phyloP scores from a whole-genome alignment of 257 asterid genomes.

The Anisodus acutangulus region DNA sequence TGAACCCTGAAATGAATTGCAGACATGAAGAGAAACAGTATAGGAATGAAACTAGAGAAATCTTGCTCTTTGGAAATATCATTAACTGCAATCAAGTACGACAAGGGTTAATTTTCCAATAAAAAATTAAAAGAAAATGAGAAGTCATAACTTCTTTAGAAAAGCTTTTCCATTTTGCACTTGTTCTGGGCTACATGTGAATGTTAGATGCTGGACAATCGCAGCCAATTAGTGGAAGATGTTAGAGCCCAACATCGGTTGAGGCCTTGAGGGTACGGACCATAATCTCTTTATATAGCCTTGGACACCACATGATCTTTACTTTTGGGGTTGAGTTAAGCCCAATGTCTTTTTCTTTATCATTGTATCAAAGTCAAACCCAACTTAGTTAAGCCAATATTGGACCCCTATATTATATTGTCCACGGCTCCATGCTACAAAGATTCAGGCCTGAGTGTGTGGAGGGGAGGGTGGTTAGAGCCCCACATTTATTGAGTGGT shows the following conservation, averaged over 20 bases:
- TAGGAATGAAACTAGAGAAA: not conserved
- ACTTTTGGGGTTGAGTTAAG: not conserved
- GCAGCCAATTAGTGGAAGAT: not conserved
- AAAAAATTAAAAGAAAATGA: not conserved
- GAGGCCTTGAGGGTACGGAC: not conserved
- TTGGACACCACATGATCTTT: not conserved
- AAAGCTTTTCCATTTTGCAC: constrained; percentile 18
- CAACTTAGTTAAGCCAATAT: not conserved
- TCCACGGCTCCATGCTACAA: not conserved
- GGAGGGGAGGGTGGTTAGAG: not conserved
- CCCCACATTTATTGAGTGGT: not conserved
- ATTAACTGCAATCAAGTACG: not conserved
- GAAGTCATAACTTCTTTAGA: not conserved
- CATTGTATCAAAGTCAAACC: not conserved
- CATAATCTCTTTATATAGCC: not conserved
- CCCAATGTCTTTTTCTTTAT: not conserved
- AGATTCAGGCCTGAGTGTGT: not conserved
- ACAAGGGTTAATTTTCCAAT: not conserved
- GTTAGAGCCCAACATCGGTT: not conserved
- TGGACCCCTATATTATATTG: not conserved
- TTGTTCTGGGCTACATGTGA: constrained; percentile 9
- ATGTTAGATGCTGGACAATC: not conserved
- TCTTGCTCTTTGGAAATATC: constrained; percentile 13
- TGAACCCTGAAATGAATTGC: constrained; percentile 69
- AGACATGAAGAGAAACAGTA: constrained; percentile 29